phyloP scores from a whole-genome alignment of 2,329 filamentous ascomycete genomes.

The Colletotrichum zoysiae region DNA sequence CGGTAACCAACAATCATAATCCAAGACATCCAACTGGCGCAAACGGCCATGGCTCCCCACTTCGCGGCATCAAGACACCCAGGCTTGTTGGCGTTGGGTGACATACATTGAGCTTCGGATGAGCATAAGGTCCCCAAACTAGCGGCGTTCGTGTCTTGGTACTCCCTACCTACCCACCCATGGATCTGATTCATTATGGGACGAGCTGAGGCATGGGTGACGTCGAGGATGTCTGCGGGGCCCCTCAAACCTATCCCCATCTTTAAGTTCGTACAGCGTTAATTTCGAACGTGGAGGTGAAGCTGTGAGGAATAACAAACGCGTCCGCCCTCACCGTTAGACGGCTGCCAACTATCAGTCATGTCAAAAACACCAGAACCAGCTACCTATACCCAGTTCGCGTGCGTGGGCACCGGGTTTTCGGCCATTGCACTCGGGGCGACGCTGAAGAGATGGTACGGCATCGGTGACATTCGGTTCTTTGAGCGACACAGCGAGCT shows the following conservation, averaged over 20 bases:
- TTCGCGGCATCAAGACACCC: background rate
- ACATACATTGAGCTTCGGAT: background rate
- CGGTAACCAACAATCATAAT: background rate
- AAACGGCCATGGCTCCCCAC: background rate
- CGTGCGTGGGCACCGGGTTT: slow-evolving; percentile 70
- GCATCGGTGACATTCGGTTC: slow-evolving; percentile 69
- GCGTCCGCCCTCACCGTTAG: background rate
- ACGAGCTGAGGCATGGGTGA: slow-evolving; percentile 9
- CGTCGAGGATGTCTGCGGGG: background rate
- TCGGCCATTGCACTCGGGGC: slow-evolving; percentile 73
- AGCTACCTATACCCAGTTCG: slow-evolving; percentile 53
- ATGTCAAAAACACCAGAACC: slow-evolving; percentile 9
- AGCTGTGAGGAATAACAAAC: too few species aligned
- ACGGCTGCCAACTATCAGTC: too few species aligned
- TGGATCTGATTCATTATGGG: background rate
- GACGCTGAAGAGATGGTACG: slow-evolving; percentile 67
- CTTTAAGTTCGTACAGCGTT: background rate
- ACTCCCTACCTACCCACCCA: background rate
- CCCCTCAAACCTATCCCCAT: background rate
- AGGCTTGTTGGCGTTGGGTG: background rate
- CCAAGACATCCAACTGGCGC: background rate
- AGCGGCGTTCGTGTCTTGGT: background rate
- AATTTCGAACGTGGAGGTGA: background rate
- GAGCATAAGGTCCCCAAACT: background rate
- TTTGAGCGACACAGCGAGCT: slow-evolving; percentile 70